Percentiles rank a stretch among this genome's conserved stretches.
phyloP scores from a whole-genome alignment of 805 yeast genomes.

The Saturnispora hagleri region DNA sequence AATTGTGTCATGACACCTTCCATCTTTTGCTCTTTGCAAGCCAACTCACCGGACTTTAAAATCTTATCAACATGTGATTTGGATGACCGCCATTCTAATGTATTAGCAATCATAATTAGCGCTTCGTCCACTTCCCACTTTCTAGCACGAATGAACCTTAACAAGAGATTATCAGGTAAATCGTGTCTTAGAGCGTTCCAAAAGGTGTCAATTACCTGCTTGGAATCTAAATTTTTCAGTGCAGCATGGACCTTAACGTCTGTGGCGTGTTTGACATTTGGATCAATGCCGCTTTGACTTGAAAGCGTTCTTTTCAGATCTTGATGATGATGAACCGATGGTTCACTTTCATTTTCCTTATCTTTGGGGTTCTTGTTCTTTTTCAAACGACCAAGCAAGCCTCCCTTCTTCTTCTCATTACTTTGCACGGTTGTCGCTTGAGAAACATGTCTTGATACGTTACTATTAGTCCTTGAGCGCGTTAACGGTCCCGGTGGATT shows the following conservation, averaged over 20 bases:
- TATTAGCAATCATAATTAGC: constrained; percentile 59
- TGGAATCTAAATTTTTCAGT: constrained; percentile 43
- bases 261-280: constrained; percentile 23
- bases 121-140: constrained; percentile 71
- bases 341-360: constrained; percentile 6
- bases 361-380: constrained; percentile 17
- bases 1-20: constrained; percentile 47
- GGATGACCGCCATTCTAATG: constrained; percentile 66
- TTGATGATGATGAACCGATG: not conserved
- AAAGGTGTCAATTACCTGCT: constrained; percentile 40
- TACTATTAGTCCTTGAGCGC: constrained; percentile 6
- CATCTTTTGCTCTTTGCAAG: constrained; percentile 35
- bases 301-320: constrained; percentile 16
- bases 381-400: constrained; percentile 22
- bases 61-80: constrained; percentile 54
- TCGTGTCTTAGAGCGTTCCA: constrained; percentile 65
- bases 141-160: constrained; percentile 79
- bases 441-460: not conserved
- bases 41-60: constrained; percentile 64
- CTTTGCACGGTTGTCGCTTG: not conserved
- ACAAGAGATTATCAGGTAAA: constrained; percentile 66
- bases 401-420: constrained; percentile 25
- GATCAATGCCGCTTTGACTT: constrained; percentile 19
- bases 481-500: constrained; percentile 14
- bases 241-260: constrained; percentile 38